phyloP scores from a whole-genome alignment of 2,329 filamentous ascomycete genomes.

The Sordariomycetes sp. region DNA sequence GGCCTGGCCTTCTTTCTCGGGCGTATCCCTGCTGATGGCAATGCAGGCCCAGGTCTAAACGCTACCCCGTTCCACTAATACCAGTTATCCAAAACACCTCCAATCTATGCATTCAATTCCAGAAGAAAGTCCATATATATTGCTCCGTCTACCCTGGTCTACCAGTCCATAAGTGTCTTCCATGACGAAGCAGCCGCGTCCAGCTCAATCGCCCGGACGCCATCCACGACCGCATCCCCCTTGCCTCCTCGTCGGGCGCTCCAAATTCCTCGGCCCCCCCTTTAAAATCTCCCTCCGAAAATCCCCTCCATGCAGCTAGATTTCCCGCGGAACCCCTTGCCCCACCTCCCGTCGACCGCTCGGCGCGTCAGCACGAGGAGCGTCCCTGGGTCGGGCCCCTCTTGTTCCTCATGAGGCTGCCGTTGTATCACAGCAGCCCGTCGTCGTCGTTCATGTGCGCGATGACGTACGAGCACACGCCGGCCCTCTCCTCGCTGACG shows the following conservation, averaged over 20 bases:
- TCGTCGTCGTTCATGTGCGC: slow-evolving; percentile 28
- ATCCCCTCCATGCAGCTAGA: slow-evolving; percentile 26
- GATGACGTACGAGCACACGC: slow-evolving; percentile 28
- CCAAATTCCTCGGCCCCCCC: background rate
- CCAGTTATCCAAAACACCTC: no score
- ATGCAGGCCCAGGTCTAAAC: no score
- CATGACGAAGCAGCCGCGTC: no score
- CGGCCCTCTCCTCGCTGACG: slow-evolving; percentile 6
- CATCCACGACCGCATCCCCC: no score
- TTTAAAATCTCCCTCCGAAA: background rate
- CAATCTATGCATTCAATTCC: no score
- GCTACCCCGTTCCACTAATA: no score
- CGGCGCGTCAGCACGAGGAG: slow-evolving; percentile 24
- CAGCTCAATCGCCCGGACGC: no score
- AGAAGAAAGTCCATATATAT: no score
- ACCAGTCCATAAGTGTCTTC: no score
- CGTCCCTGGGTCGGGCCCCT: slow-evolving; percentile 13
- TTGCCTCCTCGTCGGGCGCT: background rate
- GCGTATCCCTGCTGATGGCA: no score
- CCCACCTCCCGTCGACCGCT: slow-evolving; percentile 28
- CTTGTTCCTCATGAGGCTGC: slow-evolving; percentile 29
- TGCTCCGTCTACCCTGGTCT: no score
- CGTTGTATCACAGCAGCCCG: slow-evolving; percentile 30
- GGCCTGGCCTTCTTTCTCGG: no score
- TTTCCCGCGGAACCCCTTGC: slow-evolving; percentile 18